Evolutionary conservation across 257 asterid genomes (phyloP).

Genomic region (Nemophila menziesii): DNA sequence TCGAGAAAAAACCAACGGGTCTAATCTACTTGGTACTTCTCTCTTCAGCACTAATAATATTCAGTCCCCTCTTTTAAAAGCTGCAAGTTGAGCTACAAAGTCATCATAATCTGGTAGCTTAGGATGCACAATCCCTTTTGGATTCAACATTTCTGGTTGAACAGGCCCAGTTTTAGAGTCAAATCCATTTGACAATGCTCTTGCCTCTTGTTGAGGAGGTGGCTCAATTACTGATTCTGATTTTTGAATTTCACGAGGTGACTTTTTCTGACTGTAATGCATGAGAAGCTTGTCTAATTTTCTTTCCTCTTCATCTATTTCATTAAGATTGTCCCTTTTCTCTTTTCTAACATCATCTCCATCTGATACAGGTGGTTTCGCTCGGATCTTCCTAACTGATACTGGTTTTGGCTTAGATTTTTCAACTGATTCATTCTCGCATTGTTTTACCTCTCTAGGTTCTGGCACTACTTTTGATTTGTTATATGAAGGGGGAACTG

Average conservation of each 20-base stretch:
- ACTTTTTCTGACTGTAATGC: slow-evolving; percentile 40
- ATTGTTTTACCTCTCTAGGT: background rate
- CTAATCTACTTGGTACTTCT: background rate
- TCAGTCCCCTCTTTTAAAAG: slow-evolving; percentile 7
- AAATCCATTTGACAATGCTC: slow-evolving; percentile 2
- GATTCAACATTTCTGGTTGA: slow-evolving; percentile 35
- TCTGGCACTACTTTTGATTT: too few relatives aligned
- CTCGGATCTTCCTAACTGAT: slow-evolving; percentile 53
- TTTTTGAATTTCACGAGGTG: slow-evolving; percentile 10
- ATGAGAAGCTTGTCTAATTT: slow-evolving; percentile 42
- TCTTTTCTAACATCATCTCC: background rate
- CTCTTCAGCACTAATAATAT: background rate
- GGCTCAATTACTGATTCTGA: slow-evolving; percentile 12
- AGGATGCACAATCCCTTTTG: slow-evolving; percentile 57
- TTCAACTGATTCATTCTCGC: slow-evolving; percentile 3
- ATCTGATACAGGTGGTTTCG: slow-evolving; percentile 12
- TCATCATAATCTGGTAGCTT: slow-evolving; percentile 75
- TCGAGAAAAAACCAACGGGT: background rate
- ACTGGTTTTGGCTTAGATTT: slow-evolving; percentile 22
- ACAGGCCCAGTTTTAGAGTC: slow-evolving; percentile 9
- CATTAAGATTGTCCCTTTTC: background rate
- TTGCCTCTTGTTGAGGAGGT: slow-evolving; percentile 11
- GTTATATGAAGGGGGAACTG: too few relatives aligned
- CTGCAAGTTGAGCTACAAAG: slow-evolving; percentile 59
- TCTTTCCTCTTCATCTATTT: slow-evolving; percentile 41